Evolutionary conservation across 2,329 filamentous ascomycete genomes (phyloP).

Genomic region (Didymella exigua): DNA sequence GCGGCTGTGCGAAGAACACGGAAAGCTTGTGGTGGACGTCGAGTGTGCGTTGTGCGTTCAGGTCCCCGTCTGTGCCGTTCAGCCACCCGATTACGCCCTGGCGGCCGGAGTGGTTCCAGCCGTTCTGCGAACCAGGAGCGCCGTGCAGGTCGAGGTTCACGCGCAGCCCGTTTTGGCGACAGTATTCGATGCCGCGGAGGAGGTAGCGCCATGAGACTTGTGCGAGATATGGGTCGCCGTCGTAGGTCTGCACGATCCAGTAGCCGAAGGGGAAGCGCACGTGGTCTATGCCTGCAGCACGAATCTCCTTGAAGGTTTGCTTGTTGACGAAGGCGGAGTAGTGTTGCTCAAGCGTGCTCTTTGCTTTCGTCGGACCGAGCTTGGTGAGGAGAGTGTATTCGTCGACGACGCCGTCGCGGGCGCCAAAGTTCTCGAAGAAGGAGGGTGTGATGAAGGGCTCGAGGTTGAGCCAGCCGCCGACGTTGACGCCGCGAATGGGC

Average conservation of each 20-base stretch:
- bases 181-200: conserved; percentile 90
- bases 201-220: conserved; percentile 93
- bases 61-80: conserved; percentile 81
- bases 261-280: conserved; percentile 96
- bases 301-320: conserved; percentile 81
- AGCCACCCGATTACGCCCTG: conserved; percentile 85
- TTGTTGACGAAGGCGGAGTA: conserved; percentile 90
- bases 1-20: conserved; percentile 88
- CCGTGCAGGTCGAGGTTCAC: conserved; percentile 93
- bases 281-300: conserved; percentile 87
- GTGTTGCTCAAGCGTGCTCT: conserved; percentile 79
- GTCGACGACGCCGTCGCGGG: conserved; percentile 73
- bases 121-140: conserved; percentile 92
- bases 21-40: conserved; percentile 87
- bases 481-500: conserved; percentile 86
- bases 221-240: conserved; percentile 84
- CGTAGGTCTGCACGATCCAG: conserved; percentile 88
- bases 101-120: conserved; percentile 94
- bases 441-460: conserved; percentile 97
- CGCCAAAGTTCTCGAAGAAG: conserved; percentile 73
- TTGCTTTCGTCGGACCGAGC: conserved; percentile 68
- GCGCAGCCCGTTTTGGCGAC: conserved; percentile 86
- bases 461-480: conserved; percentile 91
- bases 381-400: conserved; percentile 80
- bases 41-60: conserved; percentile 80